A percentile compares a stretch with the other conserved stretches of the same genome.
Conservation (phyloP, 805 yeast genomes). For the Blastobotrys americana region DNA sequence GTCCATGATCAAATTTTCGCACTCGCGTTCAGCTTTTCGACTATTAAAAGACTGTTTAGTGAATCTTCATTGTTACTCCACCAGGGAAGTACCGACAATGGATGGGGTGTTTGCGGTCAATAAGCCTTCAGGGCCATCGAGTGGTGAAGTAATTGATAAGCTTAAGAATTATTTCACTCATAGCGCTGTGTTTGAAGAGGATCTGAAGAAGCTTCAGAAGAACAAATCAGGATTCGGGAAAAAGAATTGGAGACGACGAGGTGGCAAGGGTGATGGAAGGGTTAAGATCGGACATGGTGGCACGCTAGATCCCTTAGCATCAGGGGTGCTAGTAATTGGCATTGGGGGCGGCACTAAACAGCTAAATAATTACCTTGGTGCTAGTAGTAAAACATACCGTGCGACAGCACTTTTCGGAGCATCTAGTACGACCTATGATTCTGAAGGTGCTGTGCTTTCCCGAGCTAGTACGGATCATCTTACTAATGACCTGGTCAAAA, state of each 20-base stretch:
- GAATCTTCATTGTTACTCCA: no score
- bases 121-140: constrained; percentile 80
- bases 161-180: constrained; percentile 57
- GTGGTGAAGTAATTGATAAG: constrained; percentile 63
- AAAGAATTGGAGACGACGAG: constrained; percentile 35
- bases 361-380: constrained; percentile 61
- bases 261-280: constrained; percentile 47
- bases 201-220: constrained; percentile 20
- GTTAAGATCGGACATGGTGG: constrained; percentile 98
- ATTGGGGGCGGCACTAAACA: constrained; percentile 88
- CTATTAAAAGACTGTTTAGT: no score
- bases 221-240: constrained; percentile 25
- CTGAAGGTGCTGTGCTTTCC: constrained; percentile 73
- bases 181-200: constrained; percentile 47
- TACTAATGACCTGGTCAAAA: constrained; percentile 43
- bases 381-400: constrained; percentile 71
- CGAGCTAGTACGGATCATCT: constrained; percentile 52
- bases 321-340: constrained; percentile 88
- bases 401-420: constrained; percentile 83
- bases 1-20: no score
- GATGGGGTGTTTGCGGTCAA: constrained; percentile 90
- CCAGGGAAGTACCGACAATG: no score
- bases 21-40: no score
- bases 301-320: constrained; percentile 89
- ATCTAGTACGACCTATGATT: constrained; percentile 89